Percentiles rank a stretch among this genome's conserved stretches.
These are phyloP conservation scores for Lepiota subincarnata DNA, from an alignment of 768 basidiomycete species.

Conservation along the genomic window DNA sequence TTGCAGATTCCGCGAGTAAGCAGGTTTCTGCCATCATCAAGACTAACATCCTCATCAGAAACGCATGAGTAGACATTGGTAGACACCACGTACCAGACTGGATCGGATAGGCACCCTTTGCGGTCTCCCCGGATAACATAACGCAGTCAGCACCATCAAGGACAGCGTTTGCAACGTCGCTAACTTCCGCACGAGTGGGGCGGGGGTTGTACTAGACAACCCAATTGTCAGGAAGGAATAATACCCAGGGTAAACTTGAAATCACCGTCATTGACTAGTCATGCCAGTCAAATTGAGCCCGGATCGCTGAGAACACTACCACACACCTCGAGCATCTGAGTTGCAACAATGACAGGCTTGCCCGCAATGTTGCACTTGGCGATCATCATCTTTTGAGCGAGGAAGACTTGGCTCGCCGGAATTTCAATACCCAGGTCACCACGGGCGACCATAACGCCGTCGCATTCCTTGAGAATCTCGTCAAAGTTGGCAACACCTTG, in stretches of 20 bases:
- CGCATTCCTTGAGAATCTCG: constrained; percentile 90
- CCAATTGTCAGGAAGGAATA: constrained; percentile 4
- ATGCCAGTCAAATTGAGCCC: constrained; percentile 13
- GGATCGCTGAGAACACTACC: neutral
- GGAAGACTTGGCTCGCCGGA: constrained; percentile 97
- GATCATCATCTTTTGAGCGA: constrained; percentile 99
- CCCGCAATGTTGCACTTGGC: constrained; percentile 97
- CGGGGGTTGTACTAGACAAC: constrained; percentile 84
- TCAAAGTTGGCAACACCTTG: constrained; percentile 99
- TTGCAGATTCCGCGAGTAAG: constrained; percentile 90
- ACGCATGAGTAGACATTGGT: neutral
- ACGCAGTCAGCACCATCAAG: constrained; percentile 99
- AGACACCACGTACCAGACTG: constrained; percentile 67
- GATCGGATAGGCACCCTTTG: constrained; percentile 95
- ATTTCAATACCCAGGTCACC: constrained; percentile 99
- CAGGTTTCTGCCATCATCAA: constrained; percentile 99
- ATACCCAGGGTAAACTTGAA: neutral
- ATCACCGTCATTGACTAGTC: constrained; percentile 87
- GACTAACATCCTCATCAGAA: constrained; percentile 42
- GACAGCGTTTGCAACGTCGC: constrained; percentile 98
- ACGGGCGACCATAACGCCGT: constrained; percentile 99
- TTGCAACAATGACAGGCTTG: constrained; percentile 98
- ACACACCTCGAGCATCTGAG: constrained; percentile 95
- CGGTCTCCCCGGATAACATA: constrained; percentile 99
- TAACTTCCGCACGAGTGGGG: constrained; percentile 97